Evolutionary conservation across 2,329 filamentous ascomycete genomes (phyloP), one percentile per base, ranked within the genome.

Genomic region (Botrytis paeoniae): DNA sequence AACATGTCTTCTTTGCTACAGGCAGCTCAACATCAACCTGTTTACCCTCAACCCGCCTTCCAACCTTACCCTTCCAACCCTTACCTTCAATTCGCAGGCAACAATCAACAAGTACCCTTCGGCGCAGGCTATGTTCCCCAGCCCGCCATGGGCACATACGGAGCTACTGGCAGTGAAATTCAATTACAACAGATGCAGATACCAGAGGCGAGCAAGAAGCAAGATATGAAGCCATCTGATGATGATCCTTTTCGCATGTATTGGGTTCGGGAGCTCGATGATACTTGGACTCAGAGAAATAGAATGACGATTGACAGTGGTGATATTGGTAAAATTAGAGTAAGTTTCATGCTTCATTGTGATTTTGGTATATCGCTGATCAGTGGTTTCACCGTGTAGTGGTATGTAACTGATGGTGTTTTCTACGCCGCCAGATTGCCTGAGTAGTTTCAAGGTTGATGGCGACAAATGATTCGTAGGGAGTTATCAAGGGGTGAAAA

Each of bases 201-300:
- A 10, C 61, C 73, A 1, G 76, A 78, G 25, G 75, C 78, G 60
- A 77, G 77, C 37, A 71, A 75, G 61, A 77, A 78, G 69, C 88
- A 91, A 83, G 88, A 90, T 77, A 89, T 90, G 79, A 88, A 89
- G 81, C 89, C 89, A 3, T 84, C 85, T 32, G 89, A 91, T 78
- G 85, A 89, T 75, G 86, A 90, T 80, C 85, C 86, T 57, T 84
- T 84, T 62, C 87, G 88, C 75, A 86, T 88, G 82, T 91, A 91
- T 82, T 88, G 85, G 82, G 85, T 87, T 77, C 86, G 88, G 73
- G 88, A 91, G 82, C 81, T 87, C 76, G 88, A 91, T 80, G 86
- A 87, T 68, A 85, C 86, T 74, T 91, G 86, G 86, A 86, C 85
- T 51, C 84, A 89, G 80, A 86, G 87, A 80, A 88, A 85, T 80